Evolutionary conservation across 169 alveolate species (phyloP), one percentile per base, ranked within the genome.

Genomic region (Cryptosporidium sp.): DNA sequence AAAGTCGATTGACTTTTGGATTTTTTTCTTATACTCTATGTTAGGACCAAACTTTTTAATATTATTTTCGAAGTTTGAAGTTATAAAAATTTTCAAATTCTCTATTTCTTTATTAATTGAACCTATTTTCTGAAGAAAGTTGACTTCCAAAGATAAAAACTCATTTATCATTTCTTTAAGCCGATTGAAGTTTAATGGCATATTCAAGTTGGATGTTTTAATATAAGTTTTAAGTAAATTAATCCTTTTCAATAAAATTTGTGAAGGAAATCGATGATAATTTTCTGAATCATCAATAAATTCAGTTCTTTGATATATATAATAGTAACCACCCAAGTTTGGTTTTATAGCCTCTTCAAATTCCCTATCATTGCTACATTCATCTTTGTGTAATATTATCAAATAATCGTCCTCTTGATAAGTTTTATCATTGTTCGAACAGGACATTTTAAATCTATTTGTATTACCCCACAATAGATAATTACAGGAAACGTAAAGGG

Each of bases 351-450:
- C 35, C 33, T 60, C 56, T 26, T 45, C 75, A 42, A 44, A 35
- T 44, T 60, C 89, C 26, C 44, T 65, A 16, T 42, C 73, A 37
- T 31, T 65, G 29, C 35, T 29, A 31, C 31, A 62, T 62, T 80
- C 89, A 45, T 80, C 89, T 45, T 45, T 67, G 33, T 62, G 60
- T 48, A 62, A 10, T 37, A 80, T 31, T 23, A 80, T 62, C 42
- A 80, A 80, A 67, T 80, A 80, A 3, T 80, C 89, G 62, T 80
- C 89, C 8, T 80, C 89, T 42, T 42, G 53, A 80, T 61, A 18
- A 23, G 26, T 29, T 26, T 10, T 44, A 7, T 70, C 18, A 10
- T 65, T 29, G 72, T 29, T 65, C 31, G 29, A 65, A 65, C 29
- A 65, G 12, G 48, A 14, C 72, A 65, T 65, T 35, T 65, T 35